Conservation (phyloP, 345 rosid genomes). For the Mallotus nudiflorus region DNA sequence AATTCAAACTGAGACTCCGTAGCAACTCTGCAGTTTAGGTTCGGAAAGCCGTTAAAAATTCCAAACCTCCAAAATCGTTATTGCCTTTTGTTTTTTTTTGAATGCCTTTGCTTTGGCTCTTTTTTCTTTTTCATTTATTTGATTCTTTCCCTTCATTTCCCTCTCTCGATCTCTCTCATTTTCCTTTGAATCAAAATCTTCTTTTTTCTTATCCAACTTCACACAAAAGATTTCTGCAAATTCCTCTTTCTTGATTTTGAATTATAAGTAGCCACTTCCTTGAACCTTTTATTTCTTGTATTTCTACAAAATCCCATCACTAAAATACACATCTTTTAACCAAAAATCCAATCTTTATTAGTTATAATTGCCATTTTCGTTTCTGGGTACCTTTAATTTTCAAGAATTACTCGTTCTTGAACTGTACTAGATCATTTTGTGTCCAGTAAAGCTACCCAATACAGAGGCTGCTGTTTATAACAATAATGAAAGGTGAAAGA, state of each 20-base stretch:
- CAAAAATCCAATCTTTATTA: neutral
- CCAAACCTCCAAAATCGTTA: conserved; percentile 25
- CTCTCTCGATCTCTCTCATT: conserved; percentile 3
- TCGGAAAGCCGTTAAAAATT: conserved; percentile 44
- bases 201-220: neutral
- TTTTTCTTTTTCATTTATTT: conserved; percentile 3
- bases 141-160: conserved; percentile 5
- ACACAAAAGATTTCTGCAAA: neutral
- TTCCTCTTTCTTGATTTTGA: neutral
- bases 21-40: conserved; percentile 1
- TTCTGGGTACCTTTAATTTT: conserved; percentile 4
- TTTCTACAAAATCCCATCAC: neutral
- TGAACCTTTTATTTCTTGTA: neutral
- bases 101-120: conserved; percentile 9
- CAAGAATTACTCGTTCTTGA: conserved; percentile 17
- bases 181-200: conserved; percentile 5
- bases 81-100: neutral
- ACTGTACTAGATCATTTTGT: neutral
- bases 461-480: too few relatives aligned
- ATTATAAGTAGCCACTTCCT: neutral
- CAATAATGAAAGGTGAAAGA: conserved; percentile 25
- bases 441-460: neutral
- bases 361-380: neutral
- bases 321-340: neutral
- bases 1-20: conserved; percentile 41